Evolutionary conservation across 23 red algal species (phyloP).

Genomic region (Chondrus crispus): DNA sequence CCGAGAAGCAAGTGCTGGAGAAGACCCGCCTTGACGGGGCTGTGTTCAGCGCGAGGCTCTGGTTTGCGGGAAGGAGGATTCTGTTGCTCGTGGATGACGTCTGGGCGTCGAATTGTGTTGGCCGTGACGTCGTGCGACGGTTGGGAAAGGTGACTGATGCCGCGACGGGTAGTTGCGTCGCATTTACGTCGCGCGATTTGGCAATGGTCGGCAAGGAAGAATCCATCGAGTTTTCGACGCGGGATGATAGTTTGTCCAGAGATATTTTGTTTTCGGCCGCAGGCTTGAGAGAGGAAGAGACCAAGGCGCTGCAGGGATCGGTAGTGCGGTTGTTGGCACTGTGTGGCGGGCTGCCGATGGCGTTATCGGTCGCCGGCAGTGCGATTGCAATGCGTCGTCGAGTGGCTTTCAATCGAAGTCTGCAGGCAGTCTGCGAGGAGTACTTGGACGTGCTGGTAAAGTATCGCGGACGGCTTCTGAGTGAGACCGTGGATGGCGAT

Average conservation of each 20-base stretch:
- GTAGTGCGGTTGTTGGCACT: no score
- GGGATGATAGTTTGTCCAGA: not conserved
- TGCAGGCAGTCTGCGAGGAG: no score
- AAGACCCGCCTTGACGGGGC: not conserved
- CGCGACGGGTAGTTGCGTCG: not conserved
- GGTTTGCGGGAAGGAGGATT: not conserved
- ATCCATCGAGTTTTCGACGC: no score
- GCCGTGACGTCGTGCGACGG: not conserved
- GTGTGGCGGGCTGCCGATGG: not conserved
- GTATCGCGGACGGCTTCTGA: no score
- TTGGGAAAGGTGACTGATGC: not conserved
- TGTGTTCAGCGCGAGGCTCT: not conserved
- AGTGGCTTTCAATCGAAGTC: no score
- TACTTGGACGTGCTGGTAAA: no score
- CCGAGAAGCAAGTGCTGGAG: not conserved
- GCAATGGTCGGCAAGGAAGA: no score
- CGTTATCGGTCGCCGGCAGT: not conserved
- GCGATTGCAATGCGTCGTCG: no score
- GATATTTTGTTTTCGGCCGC: not conserved
- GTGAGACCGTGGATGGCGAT: no score
- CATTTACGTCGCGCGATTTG: no score
- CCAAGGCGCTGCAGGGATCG: no score
- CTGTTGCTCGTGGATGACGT: conserved; percentile 4
- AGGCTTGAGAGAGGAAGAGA: not conserved
- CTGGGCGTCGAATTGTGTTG: not conserved